These are phyloP conservation scores for Claviceps arundinis DNA, from an alignment of 2,329 filamentous ascomycete species.

Conservation along the genomic window DNA sequence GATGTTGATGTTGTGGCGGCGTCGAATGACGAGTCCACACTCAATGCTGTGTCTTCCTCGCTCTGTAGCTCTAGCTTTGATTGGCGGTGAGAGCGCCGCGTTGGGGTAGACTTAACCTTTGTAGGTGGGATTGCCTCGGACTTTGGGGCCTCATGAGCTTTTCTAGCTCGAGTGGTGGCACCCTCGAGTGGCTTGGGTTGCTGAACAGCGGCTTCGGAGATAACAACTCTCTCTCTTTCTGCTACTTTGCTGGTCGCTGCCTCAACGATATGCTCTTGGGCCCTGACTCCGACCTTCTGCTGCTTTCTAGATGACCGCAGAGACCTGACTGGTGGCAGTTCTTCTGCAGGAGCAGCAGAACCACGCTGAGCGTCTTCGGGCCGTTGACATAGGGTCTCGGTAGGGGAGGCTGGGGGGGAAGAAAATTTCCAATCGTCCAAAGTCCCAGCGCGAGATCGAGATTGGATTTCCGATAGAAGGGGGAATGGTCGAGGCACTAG, in stretches of 20 bases:
- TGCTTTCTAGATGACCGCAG: conserved; percentile 8
- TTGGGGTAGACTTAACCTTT: neutral
- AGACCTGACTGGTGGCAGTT: conserved; percentile 7
- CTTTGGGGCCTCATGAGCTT: neutral
- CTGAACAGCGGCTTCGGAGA: neutral
- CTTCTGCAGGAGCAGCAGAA: conserved; percentile 6
- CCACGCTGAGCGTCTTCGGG: conserved; percentile 7
- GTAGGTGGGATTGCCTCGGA: neutral
- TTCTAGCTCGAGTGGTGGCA: conserved; percentile 2
- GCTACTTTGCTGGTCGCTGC: neutral
- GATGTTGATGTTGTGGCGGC: neutral
- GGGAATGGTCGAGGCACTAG: conserved; percentile 40
- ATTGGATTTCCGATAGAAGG: conserved; percentile 37
- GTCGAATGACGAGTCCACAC: conserved; percentile 4
- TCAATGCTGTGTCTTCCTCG: neutral
- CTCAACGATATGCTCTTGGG: neutral
- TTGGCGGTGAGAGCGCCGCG: conserved; percentile 2
- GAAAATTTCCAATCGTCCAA: conserved; percentile 40
- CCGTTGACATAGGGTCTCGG: conserved; percentile 18
- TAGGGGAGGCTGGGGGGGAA: conserved; percentile 42
- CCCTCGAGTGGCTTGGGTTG: neutral
- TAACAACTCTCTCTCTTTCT: neutral
- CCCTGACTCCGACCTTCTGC: conserved; percentile 2
- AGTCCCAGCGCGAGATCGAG: conserved; percentile 26
- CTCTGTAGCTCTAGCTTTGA: neutral